A percentile compares a stretch with the other conserved stretches of the same genome.
Evolutionary conservation across 2,329 filamentous ascomycete genomes (phyloP).

Genomic region (Lasiodiplodia citricola): DNA sequence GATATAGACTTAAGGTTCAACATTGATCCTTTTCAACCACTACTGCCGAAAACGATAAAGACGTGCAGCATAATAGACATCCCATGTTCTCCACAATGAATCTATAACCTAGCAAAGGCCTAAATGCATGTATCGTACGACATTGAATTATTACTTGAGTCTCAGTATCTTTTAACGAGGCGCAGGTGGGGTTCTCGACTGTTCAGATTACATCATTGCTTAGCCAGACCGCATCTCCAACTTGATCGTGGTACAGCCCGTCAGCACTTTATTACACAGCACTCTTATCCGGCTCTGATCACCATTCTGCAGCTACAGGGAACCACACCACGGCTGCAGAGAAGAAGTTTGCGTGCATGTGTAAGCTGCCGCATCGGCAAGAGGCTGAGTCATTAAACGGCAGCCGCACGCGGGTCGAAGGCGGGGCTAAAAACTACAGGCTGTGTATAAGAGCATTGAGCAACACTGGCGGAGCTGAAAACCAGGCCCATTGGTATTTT

Average conservation of each 20-base stretch:
- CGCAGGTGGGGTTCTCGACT: neutral
- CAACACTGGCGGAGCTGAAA: neutral
- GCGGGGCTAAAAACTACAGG: neutral
- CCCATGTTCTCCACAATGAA: neutral
- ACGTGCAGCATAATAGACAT: neutral
- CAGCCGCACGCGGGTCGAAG: neutral
- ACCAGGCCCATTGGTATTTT: neutral
- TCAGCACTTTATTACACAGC: constrained; percentile 3
- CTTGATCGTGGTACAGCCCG: neutral
- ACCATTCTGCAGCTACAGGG: neutral
- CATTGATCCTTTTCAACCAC: neutral
- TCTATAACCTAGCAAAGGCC: neutral
- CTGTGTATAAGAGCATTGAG: neutral
- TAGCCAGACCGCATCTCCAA: neutral
- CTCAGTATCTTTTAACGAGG: neutral
- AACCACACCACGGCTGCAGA: neutral
- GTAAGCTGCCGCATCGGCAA: constrained; percentile 7
- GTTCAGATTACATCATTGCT: constrained; percentile 6
- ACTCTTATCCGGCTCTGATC: neutral
- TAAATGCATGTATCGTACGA: neutral
- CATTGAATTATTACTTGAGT: neutral
- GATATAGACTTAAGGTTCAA: neutral
- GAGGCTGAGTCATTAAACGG: constrained; percentile 6
- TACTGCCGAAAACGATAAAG: neutral
- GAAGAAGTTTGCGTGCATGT: neutral